Percentiles rank a stretch among this genome's conserved stretches.
Evolutionary conservation across 2,329 filamentous ascomycete genomes (phyloP).

Genomic region (Ophiostoma fasciatum): DNA sequence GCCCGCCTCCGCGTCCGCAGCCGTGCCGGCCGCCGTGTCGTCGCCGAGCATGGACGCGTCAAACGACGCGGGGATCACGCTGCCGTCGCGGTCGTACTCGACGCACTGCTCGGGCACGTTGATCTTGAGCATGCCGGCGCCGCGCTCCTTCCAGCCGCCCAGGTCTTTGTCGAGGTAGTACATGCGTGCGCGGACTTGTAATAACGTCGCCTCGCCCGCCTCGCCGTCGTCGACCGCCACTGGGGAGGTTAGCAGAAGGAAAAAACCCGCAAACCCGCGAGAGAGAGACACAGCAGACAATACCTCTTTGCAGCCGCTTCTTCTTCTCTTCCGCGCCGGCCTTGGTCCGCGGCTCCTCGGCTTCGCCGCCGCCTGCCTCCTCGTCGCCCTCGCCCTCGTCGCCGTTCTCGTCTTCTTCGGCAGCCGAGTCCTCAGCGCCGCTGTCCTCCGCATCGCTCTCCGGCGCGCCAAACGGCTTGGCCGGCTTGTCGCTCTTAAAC

Average conservation of each 20-base stretch:
- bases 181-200: slow-evolving; percentile 58
- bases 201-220: slow-evolving; percentile 54
- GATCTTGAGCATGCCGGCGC: slow-evolving; percentile 69
- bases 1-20: slow-evolving; percentile 17
- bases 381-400: slow-evolving; percentile 32
- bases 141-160: slow-evolving; percentile 78
- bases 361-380: slow-evolving; percentile 17
- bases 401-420: slow-evolving; percentile 32
- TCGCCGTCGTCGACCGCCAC: slow-evolving; percentile 72
- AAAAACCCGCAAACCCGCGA: not conserved
- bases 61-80: slow-evolving; percentile 12
- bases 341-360: slow-evolving; percentile 18
- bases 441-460: slow-evolving; percentile 46
- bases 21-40: slow-evolving; percentile 12
- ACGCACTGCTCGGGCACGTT: slow-evolving; percentile 52
- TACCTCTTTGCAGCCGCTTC: slow-evolving; percentile 55
- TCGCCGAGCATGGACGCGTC: slow-evolving; percentile 11
- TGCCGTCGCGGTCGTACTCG: slow-evolving; percentile 31
- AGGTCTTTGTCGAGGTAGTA: slow-evolving; percentile 59
- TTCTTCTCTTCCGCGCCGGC: slow-evolving; percentile 41
- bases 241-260: slow-evolving; percentile 22
- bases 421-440: slow-evolving; percentile 19
- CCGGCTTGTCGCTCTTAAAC: slow-evolving; percentile 43
- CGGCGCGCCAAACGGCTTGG: slow-evolving; percentile 64
- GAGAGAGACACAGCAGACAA: not conserved